phyloP scores from a whole-genome alignment of 2,329 filamentous ascomycete genomes.

The Triangularia verruculosa region DNA sequence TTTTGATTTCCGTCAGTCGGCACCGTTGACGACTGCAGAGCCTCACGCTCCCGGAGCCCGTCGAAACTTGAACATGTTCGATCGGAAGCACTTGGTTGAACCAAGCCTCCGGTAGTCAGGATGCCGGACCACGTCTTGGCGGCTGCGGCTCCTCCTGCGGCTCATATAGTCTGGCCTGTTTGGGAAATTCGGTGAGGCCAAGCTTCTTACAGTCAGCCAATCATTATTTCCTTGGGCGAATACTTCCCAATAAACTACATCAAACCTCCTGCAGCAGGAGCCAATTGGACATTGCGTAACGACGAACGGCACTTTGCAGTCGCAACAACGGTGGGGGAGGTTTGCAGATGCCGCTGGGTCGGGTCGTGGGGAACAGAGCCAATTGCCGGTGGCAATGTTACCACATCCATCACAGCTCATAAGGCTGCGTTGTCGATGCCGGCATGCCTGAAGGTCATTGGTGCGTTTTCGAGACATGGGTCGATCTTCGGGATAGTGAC shows the following conservation, averaged over 20 bases:
- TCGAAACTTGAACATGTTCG: not conserved
- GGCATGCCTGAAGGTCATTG: not conserved
- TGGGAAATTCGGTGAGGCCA: not conserved
- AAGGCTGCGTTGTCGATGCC: constrained; percentile 1
- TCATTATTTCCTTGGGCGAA: not conserved
- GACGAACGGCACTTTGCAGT: not conserved
- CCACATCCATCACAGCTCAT: not conserved
- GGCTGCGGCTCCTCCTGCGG: not conserved
- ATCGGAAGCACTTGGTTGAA: not conserved
- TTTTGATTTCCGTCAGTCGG: constrained; percentile 1
- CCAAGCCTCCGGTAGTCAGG: constrained; percentile 4
- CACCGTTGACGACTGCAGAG: constrained; percentile 2
- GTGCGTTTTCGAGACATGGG: constrained; percentile 2
- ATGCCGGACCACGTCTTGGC: not conserved
- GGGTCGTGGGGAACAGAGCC: not conserved
- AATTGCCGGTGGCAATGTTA: not conserved
- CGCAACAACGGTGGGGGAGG: not conserved
- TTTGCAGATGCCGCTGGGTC: not conserved
- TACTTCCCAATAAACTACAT: not conserved
- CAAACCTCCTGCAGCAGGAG: not conserved
- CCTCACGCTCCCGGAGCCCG: not conserved
- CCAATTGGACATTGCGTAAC: constrained; percentile 5
- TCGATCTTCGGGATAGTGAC: constrained; percentile 5
- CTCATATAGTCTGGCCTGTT: not conserved
- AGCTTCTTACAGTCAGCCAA: not conserved